Conservation (phyloP, 2,329 filamentous ascomycete genomes). For the Hyphodiscus sp. region DNA sequence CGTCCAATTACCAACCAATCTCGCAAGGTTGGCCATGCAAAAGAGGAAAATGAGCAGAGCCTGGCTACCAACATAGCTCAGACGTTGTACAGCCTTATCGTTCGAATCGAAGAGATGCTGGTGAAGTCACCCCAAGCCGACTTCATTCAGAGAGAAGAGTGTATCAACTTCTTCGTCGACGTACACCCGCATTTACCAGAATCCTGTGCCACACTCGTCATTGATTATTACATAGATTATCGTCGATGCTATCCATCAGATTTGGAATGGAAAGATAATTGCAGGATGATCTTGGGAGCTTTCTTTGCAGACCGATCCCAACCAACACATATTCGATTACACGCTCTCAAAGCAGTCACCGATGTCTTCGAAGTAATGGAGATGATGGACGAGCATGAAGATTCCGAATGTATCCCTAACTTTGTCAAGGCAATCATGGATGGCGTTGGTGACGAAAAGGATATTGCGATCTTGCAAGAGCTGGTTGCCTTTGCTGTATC, state of each 20-base stretch:
- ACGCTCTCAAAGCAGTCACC: conserved; percentile 52
- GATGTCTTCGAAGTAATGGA: conserved; percentile 43
- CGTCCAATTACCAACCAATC: conserved; percentile 17
- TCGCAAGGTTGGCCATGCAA: conserved; percentile 16
- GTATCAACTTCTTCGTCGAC: conserved; percentile 59
- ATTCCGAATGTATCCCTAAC: conserved; percentile 49
- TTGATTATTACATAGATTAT: conserved; percentile 63
- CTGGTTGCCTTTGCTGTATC: conserved; percentile 58
- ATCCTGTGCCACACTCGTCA: conserved; percentile 54
- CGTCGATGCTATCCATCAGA: conserved; percentile 68
- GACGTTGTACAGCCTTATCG: conserved; percentile 26
- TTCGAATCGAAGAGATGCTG: conserved; percentile 27
- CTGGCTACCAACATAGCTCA: conserved; percentile 22
- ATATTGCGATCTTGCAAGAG: conserved; percentile 57
- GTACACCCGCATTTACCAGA: conserved; percentile 59
- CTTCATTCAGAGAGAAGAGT: conserved; percentile 57
- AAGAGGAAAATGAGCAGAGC: conserved; percentile 21
- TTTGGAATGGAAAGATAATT: conserved; percentile 58
- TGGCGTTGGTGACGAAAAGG: conserved; percentile 55
- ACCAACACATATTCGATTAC: conserved; percentile 54
- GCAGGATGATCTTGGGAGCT: conserved; percentile 51
- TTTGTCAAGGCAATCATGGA: conserved; percentile 57
- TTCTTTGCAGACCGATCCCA: conserved; percentile 58
- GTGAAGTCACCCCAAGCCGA: conserved; percentile 39
- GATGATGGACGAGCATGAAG: conserved; percentile 48